Evolutionary conservation across 371 early-diverging fungal genomes (phyloP), one percentile per base, ranked within the genome.

Genomic region (Mucor indicus): DNA sequence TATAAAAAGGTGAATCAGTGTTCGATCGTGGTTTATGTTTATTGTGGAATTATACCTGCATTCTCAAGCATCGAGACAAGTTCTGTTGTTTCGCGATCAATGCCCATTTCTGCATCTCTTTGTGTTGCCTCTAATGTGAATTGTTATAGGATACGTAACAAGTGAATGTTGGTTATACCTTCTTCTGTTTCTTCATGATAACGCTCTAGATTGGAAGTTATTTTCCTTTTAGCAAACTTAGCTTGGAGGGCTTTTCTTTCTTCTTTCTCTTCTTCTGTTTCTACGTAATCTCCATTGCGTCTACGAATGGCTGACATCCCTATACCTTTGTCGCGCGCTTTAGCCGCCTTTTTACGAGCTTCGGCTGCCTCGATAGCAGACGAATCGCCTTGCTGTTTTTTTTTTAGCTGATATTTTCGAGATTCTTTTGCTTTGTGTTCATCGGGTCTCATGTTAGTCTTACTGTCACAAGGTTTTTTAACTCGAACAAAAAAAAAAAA

Each of bases 391-490:
- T 60, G 56, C 11, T 62, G 40, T 48, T 69, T 69, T 47, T 72
- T 69, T 3, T 55, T 51, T 23, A 51, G 48, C 47, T 75, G 76
- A 24, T 75, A 75, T 50, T 55, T 46, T 24, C 70, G 72, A 8
- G 76, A 72, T 22, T 68, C 64, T 42, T 65, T 71, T 19, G 67
- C 48, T 51, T 75, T 75, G 27, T 75, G 68, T 25, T 67, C 62
- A 52, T 75, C 76, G 3, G 76, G 76, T 49, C 76, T 60, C 76
- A 75, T 75, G n/a, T n/a, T n/a, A n/a, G n/a, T n/a, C n/a, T n/a
- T n/a, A n/a, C n/a, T n/a, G n/a, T n/a, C n/a, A n/a, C n/a, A n/a
- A n/a, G n/a, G n/a, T n/a, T n/a, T n/a, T n/a, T n/a, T n/a, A n/a
- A n/a, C n/a, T n/a, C n/a, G n/a, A n/a, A n/a, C n/a, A n/a, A n/a